A percentile compares a stretch with the other conserved stretches of the same genome.
Conservation (phyloP, 352 stramenopile species). For the Saprolegnia diclina region DNA sequence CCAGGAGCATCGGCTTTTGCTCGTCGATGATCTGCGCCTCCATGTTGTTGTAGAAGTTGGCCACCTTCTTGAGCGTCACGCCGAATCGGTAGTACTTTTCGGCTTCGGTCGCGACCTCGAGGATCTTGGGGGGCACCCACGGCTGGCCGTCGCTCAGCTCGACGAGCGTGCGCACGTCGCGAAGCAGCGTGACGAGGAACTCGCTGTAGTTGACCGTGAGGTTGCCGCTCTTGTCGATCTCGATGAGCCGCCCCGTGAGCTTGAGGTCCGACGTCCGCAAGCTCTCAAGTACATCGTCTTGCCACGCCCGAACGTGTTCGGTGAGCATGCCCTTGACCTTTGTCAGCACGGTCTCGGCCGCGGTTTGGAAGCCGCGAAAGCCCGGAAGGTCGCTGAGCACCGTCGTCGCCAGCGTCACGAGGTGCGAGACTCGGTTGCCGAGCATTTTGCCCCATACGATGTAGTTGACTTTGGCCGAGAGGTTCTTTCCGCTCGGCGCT, state of each 20-base stretch:
- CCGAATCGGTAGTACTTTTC: conserved; percentile 93
- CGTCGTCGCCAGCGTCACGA: conserved; percentile 40
- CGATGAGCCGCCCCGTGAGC: conserved; percentile 84
- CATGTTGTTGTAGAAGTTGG: conserved; percentile 97
- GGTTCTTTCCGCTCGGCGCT: conserved; percentile 65
- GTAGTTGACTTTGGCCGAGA: conserved; percentile 75
- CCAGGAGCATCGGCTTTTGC: conserved; percentile 92
- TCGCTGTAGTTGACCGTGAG: conserved; percentile 92
- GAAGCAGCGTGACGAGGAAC: conserved; percentile 87
- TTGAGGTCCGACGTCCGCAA: conserved; percentile 55
- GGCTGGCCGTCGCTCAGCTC: conserved; percentile 65
- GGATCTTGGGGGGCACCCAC: conserved; percentile 67
- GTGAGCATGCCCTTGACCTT: conserved; percentile 62
- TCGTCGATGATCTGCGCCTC: conserved; percentile 90
- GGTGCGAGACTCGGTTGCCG: conserved; percentile 47
- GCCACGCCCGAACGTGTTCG: conserved; percentile 83
- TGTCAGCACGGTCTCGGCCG: conserved; percentile 52
- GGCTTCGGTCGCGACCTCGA: conserved; percentile 71
- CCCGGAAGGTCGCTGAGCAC: conserved; percentile 63
- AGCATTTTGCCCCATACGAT: conserved; percentile 84
- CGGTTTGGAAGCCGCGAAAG: conserved; percentile 36
- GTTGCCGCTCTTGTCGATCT: conserved; percentile 84
- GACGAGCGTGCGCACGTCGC: conserved; percentile 88
- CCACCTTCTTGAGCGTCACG: conserved; percentile 93
- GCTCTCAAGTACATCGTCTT: conserved; percentile 63